Evolutionary conservation across 140 eudicot genomes (phyloP).

Genomic region (Senecio squalidus): DNA sequence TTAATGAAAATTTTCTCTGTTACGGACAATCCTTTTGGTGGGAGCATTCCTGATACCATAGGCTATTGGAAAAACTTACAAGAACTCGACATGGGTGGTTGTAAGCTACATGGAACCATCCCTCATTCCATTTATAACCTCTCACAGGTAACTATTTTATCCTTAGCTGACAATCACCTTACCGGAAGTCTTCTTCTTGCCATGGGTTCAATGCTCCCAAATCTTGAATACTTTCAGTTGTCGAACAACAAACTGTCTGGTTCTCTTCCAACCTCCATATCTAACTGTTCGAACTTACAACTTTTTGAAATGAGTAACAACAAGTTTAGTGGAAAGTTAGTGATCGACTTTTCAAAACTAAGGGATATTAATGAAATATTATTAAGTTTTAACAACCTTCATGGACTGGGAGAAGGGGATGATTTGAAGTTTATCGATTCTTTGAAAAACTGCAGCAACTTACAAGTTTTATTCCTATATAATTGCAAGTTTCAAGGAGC

Average conservation of each 20-base stretch:
- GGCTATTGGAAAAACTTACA: too few species aligned
- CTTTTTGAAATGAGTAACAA: neutral
- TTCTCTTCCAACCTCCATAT: neutral
- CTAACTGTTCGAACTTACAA: neutral
- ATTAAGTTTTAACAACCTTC: too few species aligned
- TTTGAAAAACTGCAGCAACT: neutral
- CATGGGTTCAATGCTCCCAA: neutral
- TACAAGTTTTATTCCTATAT: neutral
- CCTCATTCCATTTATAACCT: too few species aligned
- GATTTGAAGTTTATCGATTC: neutral
- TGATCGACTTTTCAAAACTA: neutral
- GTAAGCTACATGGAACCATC: too few species aligned
- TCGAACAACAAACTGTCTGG: neutral
- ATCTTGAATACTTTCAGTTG: neutral
- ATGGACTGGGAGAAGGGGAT: neutral
- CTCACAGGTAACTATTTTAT: too few species aligned
- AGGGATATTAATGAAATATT: neutral
- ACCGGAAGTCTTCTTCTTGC: too few species aligned
- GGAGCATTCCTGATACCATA: too few species aligned
- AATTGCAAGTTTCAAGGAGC: neutral
- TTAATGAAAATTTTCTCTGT: too few species aligned
- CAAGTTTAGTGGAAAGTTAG: neutral
- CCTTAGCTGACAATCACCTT: too few species aligned
- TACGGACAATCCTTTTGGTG: too few species aligned
- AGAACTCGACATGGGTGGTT: too few species aligned